These are phyloP conservation scores for Abelmoschus esculentus DNA, from an alignment of 345 rosid genomes.

Conservation along the genomic window DNA sequence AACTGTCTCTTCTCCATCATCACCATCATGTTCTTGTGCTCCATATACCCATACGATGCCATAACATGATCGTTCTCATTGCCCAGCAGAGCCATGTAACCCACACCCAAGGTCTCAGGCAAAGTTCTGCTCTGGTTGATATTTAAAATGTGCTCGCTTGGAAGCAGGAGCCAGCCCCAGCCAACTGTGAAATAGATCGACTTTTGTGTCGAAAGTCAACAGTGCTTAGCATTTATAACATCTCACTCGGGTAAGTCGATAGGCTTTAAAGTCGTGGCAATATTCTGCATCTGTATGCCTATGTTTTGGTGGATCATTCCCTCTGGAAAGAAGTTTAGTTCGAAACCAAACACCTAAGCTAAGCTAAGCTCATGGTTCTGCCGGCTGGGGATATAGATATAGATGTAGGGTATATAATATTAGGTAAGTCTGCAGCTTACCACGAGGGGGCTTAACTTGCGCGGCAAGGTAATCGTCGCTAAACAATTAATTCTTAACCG, in stretches of 20 bases:
- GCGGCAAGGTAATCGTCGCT: background rate
- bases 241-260: too few relatives aligned
- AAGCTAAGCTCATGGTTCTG: background rate
- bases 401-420: background rate
- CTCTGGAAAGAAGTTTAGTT: background rate
- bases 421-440: background rate
- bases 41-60: background rate
- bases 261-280: too few relatives aligned
- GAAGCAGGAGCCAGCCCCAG: background rate
- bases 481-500: background rate
- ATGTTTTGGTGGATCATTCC: background rate
- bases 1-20: conserved; percentile 77
- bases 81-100: background rate
- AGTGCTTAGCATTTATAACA: too few relatives aligned
- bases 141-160: background rate
- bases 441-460: background rate
- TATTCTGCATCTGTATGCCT: background rate
- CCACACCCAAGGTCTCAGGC: background rate
- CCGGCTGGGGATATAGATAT: background rate
- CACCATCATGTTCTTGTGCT: conserved; percentile 13
- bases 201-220: too few relatives aligned
- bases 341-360: background rate
- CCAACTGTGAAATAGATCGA: background rate
- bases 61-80: background rate
- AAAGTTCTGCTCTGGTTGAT: background rate